Evolutionary conservation across 2,329 filamentous ascomycete species (phyloP).

Genomic region (Alternaria triticina): DNA sequence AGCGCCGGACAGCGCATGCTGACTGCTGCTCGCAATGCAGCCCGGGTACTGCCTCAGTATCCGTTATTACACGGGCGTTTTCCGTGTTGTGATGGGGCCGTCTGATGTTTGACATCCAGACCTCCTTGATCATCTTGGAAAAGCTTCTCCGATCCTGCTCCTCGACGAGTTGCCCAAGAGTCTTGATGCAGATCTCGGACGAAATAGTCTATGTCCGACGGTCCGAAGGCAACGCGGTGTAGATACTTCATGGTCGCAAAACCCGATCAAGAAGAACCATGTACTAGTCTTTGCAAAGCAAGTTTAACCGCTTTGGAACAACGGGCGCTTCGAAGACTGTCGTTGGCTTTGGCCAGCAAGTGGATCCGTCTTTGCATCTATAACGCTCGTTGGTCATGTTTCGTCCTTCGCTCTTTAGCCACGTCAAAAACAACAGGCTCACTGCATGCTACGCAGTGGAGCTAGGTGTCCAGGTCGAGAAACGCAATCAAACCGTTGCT

Average conservation of each 20-base stretch:
- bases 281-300: not conserved
- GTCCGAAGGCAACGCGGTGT: not conserved
- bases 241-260: not conserved
- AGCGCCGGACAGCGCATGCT: not conserved
- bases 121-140: not conserved
- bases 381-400: conserved; percentile 29
- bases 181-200: not conserved
- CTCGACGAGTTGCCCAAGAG: not conserved
- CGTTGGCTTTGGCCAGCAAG: conserved; percentile 7
- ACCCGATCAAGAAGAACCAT: not conserved
- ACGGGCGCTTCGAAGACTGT: conserved; percentile 10
- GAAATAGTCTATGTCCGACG: not conserved
- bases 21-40: not conserved
- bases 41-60: not conserved
- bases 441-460: conserved; percentile 4
- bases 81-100: not conserved
- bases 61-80: conserved; percentile 1
- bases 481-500: conserved; percentile 18
- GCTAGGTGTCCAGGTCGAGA: conserved; percentile 9
- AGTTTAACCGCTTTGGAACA: conserved; percentile 7
- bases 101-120: not conserved
- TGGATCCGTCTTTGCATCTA: conserved; percentile 6
- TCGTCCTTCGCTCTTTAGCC: conserved; percentile 23
- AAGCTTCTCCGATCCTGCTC: not conserved
- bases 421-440: conserved; percentile 14